A percentile compares a stretch with the other conserved stretches of the same genome.
Evolutionary conservation across 257 asterid species (phyloP).

Genomic region (Sherardia arvensis): DNA sequence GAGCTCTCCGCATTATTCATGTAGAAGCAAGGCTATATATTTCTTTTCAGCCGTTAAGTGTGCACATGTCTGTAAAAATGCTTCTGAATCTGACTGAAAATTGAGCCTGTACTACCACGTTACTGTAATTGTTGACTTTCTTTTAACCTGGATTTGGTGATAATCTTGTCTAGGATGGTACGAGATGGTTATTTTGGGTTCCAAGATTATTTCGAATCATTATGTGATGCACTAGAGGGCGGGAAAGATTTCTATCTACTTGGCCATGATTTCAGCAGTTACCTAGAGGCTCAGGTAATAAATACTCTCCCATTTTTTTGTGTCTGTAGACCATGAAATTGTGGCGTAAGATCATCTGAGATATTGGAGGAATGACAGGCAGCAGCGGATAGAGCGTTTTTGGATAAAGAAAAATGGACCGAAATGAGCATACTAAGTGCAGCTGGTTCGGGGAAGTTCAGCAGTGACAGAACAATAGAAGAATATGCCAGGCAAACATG

Average conservation of each 20-base stretch:
- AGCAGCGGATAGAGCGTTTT: conserved; percentile 33
- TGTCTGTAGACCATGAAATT: background rate
- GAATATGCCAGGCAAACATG: conserved; percentile 39
- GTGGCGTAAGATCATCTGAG: conserved; percentile 7
- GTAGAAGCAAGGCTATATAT: no score
- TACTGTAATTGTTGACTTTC: background rate
- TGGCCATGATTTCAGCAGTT: conserved; percentile 39
- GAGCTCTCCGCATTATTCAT: no score
- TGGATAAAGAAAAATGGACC: conserved; percentile 35
- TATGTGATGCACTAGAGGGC: conserved; percentile 36
- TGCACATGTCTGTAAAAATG: background rate
- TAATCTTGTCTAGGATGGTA: conserved; percentile 32
- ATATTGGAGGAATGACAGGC: conserved; percentile 21
- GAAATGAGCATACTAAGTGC: conserved; percentile 40
- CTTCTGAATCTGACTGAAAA: background rate
- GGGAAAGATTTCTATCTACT: conserved; percentile 36
- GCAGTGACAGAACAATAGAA: conserved; percentile 43
- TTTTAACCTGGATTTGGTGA: background rate
- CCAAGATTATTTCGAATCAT: conserved; percentile 34
- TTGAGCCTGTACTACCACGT: background rate
- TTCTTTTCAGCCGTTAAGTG: background rate
- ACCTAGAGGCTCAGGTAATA: conserved; percentile 51
- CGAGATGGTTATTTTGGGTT: conserved; percentile 46
- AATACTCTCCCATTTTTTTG: background rate
- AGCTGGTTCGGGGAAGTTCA: conserved; percentile 40